Base-by-base conservation (phyloP, 1,284 basidiomycete genomes). In the Apiotrichum veenhuisii region DNA sequence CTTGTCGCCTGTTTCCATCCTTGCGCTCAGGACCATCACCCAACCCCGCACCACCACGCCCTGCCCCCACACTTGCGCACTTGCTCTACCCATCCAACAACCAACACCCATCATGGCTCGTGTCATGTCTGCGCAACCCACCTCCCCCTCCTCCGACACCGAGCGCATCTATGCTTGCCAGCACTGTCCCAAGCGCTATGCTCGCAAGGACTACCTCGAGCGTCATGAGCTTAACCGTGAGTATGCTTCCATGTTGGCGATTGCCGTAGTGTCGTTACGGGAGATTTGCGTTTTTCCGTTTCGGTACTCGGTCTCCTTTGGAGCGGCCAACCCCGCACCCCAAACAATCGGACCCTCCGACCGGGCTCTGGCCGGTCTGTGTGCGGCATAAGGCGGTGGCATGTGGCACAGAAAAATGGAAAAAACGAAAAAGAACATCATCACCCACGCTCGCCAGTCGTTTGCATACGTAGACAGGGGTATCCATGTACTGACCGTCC, bases 161-260 rank as follows among this genome's bases (percentile, higher is more conserved):
- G 57, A 57, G 42, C 57, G 57, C 41, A 56, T 60, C 44, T 63
- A 55, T n/a, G 58, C 44, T 33, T 63, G 62, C 51, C 23, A 45
- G 22, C 55, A 58, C 46, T 63, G 62, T 30, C 53, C 55, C 15
- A 63, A 63, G 53, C 55, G 58, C 26, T 63, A 63, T 36, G 54
- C 55, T 1, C 62, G 62, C 51, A 57, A 60, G 20, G 62, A 63
- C 58, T 63, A 63, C 48, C 55, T 63, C 15, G 62, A 63, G 48
- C 58, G 62, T 12, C 62, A 63, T 26, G 58, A 60, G 48, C 56
- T 63, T 26, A 63, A 63, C 47, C 62, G 62, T 63, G 49, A 59
- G 62, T 63, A 30, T 23, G 25, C 43, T 22, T 23, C 25, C 8
- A 42, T 11, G 40, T 12, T 22, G 5, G 20, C 15, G 5, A 12